phyloP scores from a whole-genome alignment of 495 filamentous ascomycete species.

The Bacidia gigantensis region DNA sequence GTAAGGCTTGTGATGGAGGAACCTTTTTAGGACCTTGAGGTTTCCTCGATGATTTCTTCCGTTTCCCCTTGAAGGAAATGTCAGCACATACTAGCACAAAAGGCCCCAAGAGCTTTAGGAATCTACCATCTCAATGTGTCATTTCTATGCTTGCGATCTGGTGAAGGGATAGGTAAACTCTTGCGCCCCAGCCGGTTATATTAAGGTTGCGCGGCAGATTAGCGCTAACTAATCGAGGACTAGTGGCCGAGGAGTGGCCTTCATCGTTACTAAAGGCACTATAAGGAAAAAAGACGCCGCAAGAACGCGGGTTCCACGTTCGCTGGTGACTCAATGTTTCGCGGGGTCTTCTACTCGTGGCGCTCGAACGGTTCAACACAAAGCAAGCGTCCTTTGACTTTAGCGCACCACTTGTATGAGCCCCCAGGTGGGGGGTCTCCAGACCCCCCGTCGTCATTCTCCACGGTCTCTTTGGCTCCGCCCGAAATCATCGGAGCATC shows the following conservation, averaged over 20 bases:
- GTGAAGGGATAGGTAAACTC: too few species aligned
- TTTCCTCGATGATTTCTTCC: conserved; percentile 83
- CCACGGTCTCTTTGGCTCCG: conserved; percentile 91
- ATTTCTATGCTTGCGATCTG: too few species aligned
- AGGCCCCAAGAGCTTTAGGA: too few species aligned
- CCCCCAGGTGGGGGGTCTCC: conserved; percentile 12
- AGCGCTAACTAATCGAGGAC: too few species aligned
- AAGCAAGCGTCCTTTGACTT: conserved; percentile 9
- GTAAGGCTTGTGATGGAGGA: background rate
- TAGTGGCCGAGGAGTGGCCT: too few species aligned
- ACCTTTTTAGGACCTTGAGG: conserved; percentile 79
- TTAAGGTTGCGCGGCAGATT: too few species aligned
- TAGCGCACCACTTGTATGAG: conserved; percentile 17
- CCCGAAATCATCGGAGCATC: conserved; percentile 89
- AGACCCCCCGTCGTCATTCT: conserved; percentile 70
- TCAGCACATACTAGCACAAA: too few species aligned
- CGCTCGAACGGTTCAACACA: background rate
- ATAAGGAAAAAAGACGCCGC: too few species aligned
- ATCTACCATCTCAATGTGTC: too few species aligned
- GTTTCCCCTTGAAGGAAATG: conserved; percentile 92
- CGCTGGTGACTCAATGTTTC: background rate
- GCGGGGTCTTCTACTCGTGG: background rate
- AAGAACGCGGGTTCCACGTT: background rate
- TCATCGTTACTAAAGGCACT: too few species aligned
- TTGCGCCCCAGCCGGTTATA: too few species aligned